Evolutionary conservation across 2,329 filamentous ascomycete genomes (phyloP).

Genomic region (Colletotrichum karsti): DNA sequence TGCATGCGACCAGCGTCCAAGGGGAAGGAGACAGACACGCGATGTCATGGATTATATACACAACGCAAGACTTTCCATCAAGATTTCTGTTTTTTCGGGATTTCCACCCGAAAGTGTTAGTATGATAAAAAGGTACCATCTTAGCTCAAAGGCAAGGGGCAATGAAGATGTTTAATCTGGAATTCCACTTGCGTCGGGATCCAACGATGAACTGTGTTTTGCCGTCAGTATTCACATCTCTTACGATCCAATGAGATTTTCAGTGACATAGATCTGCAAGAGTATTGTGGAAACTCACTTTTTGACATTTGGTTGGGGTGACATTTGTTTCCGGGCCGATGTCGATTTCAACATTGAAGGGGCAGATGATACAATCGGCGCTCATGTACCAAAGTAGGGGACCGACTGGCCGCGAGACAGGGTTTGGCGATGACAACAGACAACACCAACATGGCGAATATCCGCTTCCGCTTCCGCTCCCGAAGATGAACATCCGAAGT

Average conservation of each 20-base stretch:
- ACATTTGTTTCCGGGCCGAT: background rate
- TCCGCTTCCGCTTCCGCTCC: background rate
- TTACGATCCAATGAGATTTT: background rate
- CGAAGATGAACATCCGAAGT: background rate
- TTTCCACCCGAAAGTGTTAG: too few species aligned
- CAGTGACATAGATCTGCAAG: background rate
- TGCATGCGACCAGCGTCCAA: too few species aligned
- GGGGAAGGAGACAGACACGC: too few species aligned
- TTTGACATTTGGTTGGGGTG: background rate
- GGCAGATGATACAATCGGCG: constrained; percentile 11
- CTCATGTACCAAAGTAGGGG: background rate
- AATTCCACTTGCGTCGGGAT: too few species aligned
- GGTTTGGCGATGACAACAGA: constrained; percentile 20
- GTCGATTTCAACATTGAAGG: constrained; percentile 17
- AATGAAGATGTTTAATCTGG: too few species aligned
- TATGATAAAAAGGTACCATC: too few species aligned
- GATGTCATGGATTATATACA: too few species aligned
- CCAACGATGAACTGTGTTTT: too few species aligned
- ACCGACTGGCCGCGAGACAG: background rate
- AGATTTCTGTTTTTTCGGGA: too few species aligned
- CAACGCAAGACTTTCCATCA: too few species aligned
- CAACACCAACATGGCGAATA: constrained; percentile 9
- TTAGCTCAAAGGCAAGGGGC: too few species aligned
- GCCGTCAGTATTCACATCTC: too few species aligned
- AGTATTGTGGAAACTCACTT: background rate